Base-by-base conservation (phyloP, 2,329 filamentous ascomycete species). In the Hortaea sp. region DNA sequence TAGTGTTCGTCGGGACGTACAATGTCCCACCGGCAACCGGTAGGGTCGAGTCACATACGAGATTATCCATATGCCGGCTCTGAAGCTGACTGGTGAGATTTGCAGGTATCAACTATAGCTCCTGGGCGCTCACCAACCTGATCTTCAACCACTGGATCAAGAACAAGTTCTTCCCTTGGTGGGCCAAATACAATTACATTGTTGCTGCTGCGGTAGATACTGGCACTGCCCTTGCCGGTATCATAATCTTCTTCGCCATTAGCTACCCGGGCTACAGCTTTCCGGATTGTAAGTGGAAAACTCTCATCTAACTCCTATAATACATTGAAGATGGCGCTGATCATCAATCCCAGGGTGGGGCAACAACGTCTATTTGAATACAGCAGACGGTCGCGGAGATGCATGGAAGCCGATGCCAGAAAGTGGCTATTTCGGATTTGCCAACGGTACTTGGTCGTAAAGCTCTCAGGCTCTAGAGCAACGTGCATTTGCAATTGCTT, bases 91-190 rank as follows among this genome's bases (percentile, higher is more conserved):
- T 20, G 20, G 20, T 20, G 20, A 20, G 4, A 20, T 20, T 20
- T 20, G 20, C 68, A 0, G 87, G 88, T 0, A 79, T 94, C 53
- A 94, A 94, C 64, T 94, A 92, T 62, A 86, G 81, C 1, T 84
- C 89, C 34, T 94, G 88, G 88, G 85, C 84, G 0, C 31, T 56
- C 9, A 53, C 58, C 20, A 56, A 59, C 30, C 20, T 57, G 13
- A 46, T 57, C 12, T 59, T 60, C 45, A 57, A 59, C 27, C 47
- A 50, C 67, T 94, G n/a, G 37, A 53, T 59, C 46, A 65, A 60
- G 39, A 57, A 59, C 5, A 56, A 53, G 28, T 85, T 45, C 5
- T 92, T 11, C 92, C 85, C 32, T 5, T 37, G 37, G 37, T 39
- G 37, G 37, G 40, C 20, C 10, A 42, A 42, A 31, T 67, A 65